Evolutionary conservation across 768 basidiomycete species (phyloP), one percentile per base, ranked within the genome.

Genomic region (Xanthoconium purpureum): DNA sequence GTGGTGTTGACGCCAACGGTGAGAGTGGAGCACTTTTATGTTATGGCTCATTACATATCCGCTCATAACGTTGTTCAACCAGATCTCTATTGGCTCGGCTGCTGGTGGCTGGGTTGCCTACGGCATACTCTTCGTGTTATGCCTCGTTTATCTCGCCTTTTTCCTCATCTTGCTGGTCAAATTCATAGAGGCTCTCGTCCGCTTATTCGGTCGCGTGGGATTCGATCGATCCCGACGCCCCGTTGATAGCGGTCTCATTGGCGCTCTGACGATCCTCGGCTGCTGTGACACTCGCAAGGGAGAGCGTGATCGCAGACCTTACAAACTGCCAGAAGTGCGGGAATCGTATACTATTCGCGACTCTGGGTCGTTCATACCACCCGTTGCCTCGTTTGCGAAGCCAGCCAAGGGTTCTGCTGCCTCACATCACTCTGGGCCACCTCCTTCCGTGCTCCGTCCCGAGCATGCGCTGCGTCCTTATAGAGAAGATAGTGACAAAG

Each of bases 21-120:
- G 71, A 71, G 91, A 69, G 24, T 43, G 35, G 11, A 43, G 15
- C 53, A 48, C 35, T 24, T n/a, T n/a, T n/a, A n/a, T 37, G 3
- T 50, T 36, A 36, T 45, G 28, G 13, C 17, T 40, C 37, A 29
- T 33, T 13, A 45, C 17, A 44, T 33, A 57, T 24, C 62, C 40
- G 50, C 58, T 63, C 32, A 65, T 61, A 33, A 35, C 35, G 24
- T 40, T 54, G 28, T 40, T 47, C 30, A 53, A 38, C 18, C 64
- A 98, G 94, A 89, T 98, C 48, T 86, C 85, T 46, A 86, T 98
- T 58, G 91, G 90, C 35, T 65, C 78, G 48, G 85, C 88, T 28
- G 86, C 94, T 17, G 84, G 84, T 17, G 89, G 90, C 52, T 99
- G 96, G 97, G 86, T 99, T 15, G 86, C 94, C 13, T 98, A 96